Base-by-base conservation (phyloP, 2,329 filamentous ascomycete genomes). In the Xylaria polymorpha region DNA sequence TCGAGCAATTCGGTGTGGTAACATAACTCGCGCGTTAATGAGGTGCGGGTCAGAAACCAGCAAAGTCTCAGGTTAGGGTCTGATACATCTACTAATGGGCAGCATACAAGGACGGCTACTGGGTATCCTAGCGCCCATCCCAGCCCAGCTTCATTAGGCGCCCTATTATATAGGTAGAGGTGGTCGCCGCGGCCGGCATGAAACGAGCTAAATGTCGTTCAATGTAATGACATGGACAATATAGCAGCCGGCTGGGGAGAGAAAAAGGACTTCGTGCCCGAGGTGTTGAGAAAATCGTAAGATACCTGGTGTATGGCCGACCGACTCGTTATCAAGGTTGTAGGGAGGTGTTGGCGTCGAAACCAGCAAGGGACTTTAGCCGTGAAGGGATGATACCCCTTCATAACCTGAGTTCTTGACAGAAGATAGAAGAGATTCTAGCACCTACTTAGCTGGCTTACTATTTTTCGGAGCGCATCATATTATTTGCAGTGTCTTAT, bases 61-160 rank as follows among this genome's bases (percentile, higher is more conserved):
- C 22, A 37, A 1, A 39, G 70, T 70, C 64, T 70, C 70, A 72
- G 57, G 61, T 62, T 18, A 12, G 50, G 35, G 51, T 39, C 25
- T 57, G 48, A 62, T 51, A 64, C 61, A 67, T 48, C 25, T 41
- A 8, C n/a, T 8, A 22, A 56, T 9, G 8, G 6, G 9, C 44
- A 56, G 50, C 22, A 65, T 39, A 55, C 41, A 18, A 20, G 15
- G 20, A 15, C 15, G 9, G 7, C 18, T 60, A 61, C 57, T 46
- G 35, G 61, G 41, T 22, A 67, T 64, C 60, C 60, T 39, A 56
- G 61, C 63, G 58, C 67, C 20, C 56, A 61, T 39, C 61, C 50
- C n/a, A 46, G 62, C 57, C 51, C 56, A 53, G 35, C 9, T 35
- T 44, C 22, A 35, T 50, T 58, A 58, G 32, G 61, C 53, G 51